Percentiles rank a stretch among this genome's conserved stretches.
These are phyloP conservation scores for Auricularia cornea DNA, from an alignment of 768 basidiomycete genomes.

Conservation along the genomic window DNA sequence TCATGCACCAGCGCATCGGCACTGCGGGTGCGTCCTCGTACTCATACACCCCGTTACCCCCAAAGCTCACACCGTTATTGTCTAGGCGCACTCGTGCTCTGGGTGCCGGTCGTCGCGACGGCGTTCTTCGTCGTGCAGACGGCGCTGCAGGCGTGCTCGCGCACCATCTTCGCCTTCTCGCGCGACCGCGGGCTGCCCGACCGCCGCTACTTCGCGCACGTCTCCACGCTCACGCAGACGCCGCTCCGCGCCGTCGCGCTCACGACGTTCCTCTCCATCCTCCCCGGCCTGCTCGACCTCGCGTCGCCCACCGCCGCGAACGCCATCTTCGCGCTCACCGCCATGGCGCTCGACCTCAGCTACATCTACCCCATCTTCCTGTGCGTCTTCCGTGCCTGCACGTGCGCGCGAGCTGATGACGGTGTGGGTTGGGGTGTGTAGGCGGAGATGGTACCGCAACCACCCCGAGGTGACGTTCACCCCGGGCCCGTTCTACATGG, in stretches of 20 bases:
- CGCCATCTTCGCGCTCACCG: constrained; percentile 76
- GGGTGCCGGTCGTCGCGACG: constrained; percentile 79
- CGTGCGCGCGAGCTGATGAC: too few species aligned
- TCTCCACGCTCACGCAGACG: constrained; percentile 54
- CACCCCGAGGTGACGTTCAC: constrained; percentile 80
- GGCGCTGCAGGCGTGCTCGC: constrained; percentile 18
- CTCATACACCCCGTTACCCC: too few species aligned
- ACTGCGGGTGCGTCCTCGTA: constrained; percentile 62
- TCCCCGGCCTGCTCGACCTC: constrained; percentile 67
- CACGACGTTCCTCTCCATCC: constrained; percentile 54
- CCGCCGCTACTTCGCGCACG: constrained; percentile 64
- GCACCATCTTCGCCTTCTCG: constrained; percentile 79
- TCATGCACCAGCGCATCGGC: constrained; percentile 69
- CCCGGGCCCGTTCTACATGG: constrained; percentile 84
- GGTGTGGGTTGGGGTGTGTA: too few species aligned
- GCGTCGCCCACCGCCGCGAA: constrained; percentile 69
- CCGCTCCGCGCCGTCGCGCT: constrained; percentile 74
- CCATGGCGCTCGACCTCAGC: constrained; percentile 63
- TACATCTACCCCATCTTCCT: constrained; percentile 80
- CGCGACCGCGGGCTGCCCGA: constrained; percentile 76
- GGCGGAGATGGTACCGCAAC: constrained; percentile 53
- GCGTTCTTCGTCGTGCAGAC: constrained; percentile 82
- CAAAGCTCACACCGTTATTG: too few species aligned
- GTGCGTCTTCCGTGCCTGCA: constrained; percentile 16
- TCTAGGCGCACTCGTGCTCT: constrained; percentile 71